Percentiles rank a stretch among this genome's conserved stretches.
phyloP scores from a whole-genome alignment of 768 basidiomycete genomes.

The Hortiboletus campestris region DNA sequence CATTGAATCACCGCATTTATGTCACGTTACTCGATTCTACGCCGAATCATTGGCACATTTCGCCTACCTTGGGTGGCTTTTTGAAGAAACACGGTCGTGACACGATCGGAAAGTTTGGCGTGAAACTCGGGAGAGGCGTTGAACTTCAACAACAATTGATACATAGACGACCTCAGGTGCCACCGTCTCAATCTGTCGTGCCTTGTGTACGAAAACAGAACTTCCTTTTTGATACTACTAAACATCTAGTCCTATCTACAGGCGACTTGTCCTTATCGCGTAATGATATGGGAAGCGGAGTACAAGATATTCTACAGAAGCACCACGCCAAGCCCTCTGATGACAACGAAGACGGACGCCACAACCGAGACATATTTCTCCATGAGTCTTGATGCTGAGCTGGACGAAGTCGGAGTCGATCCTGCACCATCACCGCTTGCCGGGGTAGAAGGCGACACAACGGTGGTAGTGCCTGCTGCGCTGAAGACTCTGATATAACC shows the following conservation, averaged over 20 bases:
- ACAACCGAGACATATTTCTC: conserved; percentile 2
- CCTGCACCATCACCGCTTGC: conserved; percentile 15
- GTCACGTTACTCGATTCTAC: neutral
- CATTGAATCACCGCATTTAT: conserved; percentile 1
- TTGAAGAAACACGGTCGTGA: too few relatives aligned
- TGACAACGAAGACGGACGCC: conserved; percentile 7
- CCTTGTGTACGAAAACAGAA: neutral
- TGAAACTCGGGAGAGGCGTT: neutral
- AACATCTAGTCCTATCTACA: neutral
- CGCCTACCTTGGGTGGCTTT: neutral
- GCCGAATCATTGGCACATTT: neutral
- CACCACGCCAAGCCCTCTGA: conserved; percentile 17
- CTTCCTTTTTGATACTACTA: neutral
- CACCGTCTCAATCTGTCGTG: neutral
- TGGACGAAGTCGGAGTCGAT: conserved; percentile 9
- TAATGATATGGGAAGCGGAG: neutral
- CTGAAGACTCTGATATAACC: conserved; percentile 54
- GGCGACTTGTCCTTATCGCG: neutral
- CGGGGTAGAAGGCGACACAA: conserved; percentile 23
- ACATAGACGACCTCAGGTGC: neutral
- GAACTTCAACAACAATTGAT: neutral
- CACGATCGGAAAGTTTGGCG: neutral
- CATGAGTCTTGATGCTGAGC: conserved; percentile 3
- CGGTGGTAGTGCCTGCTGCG: conserved; percentile 28
- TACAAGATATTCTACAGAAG: conserved; percentile 6